Evolutionary conservation across 108 stramenopile species (phyloP).

Genomic region (Pseudonitzschia multiseries): DNA sequence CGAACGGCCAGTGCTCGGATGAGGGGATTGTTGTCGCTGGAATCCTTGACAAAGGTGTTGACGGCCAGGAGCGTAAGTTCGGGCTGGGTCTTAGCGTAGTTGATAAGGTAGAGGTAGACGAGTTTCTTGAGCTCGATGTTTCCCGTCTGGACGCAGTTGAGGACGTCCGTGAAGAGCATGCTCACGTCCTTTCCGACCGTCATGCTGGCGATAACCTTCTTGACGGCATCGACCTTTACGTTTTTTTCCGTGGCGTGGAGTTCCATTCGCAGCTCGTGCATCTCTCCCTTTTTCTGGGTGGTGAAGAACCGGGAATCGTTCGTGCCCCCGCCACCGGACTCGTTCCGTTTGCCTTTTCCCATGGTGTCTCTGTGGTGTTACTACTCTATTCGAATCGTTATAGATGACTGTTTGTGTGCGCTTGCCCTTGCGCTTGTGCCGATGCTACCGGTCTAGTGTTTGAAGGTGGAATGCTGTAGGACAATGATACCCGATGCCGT

Average conservation of each 20-base stretch:
- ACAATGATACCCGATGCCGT: too few relatives aligned
- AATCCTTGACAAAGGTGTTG: slow-evolving; percentile 99
- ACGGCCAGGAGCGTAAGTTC: slow-evolving; percentile 98
- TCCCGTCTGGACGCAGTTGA: slow-evolving; percentile 99
- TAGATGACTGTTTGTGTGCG: too few relatives aligned
- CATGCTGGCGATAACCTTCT: slow-evolving; percentile 99
- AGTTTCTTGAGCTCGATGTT: slow-evolving; percentile 99
- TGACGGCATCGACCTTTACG: slow-evolving; percentile 97
- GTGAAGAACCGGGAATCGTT: slow-evolving; percentile 93
- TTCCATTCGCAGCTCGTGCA: slow-evolving; percentile 97
- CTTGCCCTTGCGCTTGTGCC: too few relatives aligned
- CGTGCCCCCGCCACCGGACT: slow-evolving; percentile 44
- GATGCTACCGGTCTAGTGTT: too few relatives aligned
- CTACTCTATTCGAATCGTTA: too few relatives aligned
- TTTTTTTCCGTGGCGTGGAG: slow-evolving; percentile 92
- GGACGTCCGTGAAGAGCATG: slow-evolving; percentile 95
- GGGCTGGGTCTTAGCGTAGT: slow-evolving; percentile 99
- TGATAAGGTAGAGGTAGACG: slow-evolving; percentile 99
- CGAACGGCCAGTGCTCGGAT: slow-evolving; percentile 98
- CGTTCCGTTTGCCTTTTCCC: slow-evolving; percentile 46
- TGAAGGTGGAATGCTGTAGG: too few relatives aligned
- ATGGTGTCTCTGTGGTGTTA: background rate
- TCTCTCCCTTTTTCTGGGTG: slow-evolving; percentile 98
- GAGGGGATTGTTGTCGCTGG: slow-evolving; percentile 96
- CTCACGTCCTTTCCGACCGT: slow-evolving; percentile 99